These are phyloP conservation scores for Trichophyton schoenleinii DNA, from an alignment of 2,329 filamentous ascomycete genomes.

Conservation along the genomic window DNA sequence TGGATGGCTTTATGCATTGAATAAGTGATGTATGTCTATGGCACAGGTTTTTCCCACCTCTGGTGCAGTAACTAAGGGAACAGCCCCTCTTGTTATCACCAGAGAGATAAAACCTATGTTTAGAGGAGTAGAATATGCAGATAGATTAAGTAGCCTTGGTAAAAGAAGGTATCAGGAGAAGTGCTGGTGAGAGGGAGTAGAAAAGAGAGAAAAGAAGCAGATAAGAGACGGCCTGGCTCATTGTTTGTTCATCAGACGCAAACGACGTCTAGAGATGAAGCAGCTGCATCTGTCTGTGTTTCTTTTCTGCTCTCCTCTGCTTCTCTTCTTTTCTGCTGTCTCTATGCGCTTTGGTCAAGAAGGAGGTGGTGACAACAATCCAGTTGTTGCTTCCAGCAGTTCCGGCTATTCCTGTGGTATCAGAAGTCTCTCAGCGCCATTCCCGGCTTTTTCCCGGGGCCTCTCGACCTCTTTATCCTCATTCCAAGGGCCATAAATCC, in stretches of 20 bases:
- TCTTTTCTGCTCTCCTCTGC: not conserved
- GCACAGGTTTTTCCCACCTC: not conserved
- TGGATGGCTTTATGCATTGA: not conserved
- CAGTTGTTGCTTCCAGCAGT: not conserved
- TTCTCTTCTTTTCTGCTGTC: not conserved
- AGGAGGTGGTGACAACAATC: not conserved
- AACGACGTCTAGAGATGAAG: not conserved
- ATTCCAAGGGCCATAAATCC: not conserved
- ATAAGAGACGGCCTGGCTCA: not conserved
- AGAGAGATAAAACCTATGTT: not conserved
- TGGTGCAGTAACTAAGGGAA: not conserved
- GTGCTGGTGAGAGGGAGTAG: not conserved
- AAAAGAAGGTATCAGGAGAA: not conserved
- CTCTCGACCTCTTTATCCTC: not conserved
- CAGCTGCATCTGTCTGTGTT: not conserved
- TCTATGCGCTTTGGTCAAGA: not conserved
- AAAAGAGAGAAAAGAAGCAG: not conserved
- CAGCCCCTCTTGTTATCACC: not conserved
- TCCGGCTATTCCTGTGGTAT: not conserved
- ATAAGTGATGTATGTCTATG: not conserved
- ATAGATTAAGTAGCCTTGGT: not conserved
- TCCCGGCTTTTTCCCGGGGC: not conserved
- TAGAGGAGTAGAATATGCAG: not conserved
- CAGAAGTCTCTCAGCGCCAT: not conserved
- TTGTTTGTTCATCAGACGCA: not conserved